Evolutionary conservation across 768 basidiomycete species (phyloP).

Genomic region (Amanita pseudoporphyria): DNA sequence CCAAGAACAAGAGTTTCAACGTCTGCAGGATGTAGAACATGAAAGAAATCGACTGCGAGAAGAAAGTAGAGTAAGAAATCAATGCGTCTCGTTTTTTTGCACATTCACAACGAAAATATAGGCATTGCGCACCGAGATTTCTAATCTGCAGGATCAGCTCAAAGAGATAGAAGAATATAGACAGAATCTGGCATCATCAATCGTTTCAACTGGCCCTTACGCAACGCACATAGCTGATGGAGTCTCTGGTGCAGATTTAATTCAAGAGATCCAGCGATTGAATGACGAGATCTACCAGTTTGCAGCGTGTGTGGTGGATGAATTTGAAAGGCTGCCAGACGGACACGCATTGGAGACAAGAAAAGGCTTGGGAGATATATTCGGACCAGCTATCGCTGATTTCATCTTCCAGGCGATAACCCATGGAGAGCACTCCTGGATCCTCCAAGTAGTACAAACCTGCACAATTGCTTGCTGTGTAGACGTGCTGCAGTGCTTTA

Average conservation of each 20-base stretch:
- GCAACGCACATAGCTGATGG: background rate
- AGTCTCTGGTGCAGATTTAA: background rate
- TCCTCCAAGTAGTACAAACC: background rate
- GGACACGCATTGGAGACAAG: background rate
- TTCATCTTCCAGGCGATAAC: background rate
- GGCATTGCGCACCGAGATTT: background rate
- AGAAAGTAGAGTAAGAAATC: background rate
- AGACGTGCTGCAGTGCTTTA: background rate
- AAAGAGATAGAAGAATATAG: background rate
- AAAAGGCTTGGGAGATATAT: background rate
- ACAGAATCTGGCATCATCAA: background rate
- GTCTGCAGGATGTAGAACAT: background rate
- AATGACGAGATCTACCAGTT: slow-evolving; percentile 5
- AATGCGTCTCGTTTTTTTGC: background rate
- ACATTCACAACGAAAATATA: background rate
- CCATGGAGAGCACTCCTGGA: background rate
- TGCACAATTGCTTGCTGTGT: background rate
- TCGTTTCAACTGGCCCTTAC: too few relatives aligned
- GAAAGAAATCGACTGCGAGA: background rate
- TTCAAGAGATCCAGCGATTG: background rate
- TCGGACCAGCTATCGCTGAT: background rate
- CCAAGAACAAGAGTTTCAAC: background rate
- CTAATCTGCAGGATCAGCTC: background rate
- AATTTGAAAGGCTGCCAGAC: background rate
- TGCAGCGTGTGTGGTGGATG: background rate